A percentile compares a stretch with the other conserved stretches of the same genome.
phyloP scores from a whole-genome alignment of 108 stramenopile genomes.

The Skeletonema tropicum region DNA sequence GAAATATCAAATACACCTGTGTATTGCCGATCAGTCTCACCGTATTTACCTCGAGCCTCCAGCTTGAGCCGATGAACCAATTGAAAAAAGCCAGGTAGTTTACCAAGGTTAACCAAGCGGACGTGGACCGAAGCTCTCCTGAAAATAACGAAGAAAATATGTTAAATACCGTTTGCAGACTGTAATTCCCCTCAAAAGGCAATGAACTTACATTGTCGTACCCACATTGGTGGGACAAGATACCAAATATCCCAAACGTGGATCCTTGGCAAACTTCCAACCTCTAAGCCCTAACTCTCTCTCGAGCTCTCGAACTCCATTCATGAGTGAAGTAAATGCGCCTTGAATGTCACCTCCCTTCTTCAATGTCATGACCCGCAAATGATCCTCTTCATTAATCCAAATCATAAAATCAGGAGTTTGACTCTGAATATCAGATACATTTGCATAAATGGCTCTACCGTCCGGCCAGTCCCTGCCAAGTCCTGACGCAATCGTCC shows the following conservation, averaged over 20 bases:
- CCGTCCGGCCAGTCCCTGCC: slow-evolving; percentile 91
- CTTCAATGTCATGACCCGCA: slow-evolving; percentile 85
- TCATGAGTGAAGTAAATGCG: slow-evolving; percentile 77
- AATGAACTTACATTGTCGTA: slow-evolving; percentile 60
- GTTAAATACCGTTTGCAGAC: background rate
- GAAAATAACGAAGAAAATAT: background rate
- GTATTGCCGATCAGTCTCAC: slow-evolving; percentile 50
- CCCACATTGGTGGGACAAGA: slow-evolving; percentile 89
- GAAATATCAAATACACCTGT: slow-evolving; percentile 87
- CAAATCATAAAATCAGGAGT: slow-evolving; percentile 88
- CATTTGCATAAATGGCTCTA: slow-evolving; percentile 75
- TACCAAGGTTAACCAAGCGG: slow-evolving; percentile 71
- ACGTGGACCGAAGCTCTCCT: slow-evolving; percentile 81
- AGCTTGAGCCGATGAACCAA: slow-evolving; percentile 60
- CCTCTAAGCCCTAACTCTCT: slow-evolving; percentile 54
- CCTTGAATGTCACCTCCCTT: slow-evolving; percentile 88
- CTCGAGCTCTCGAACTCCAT: slow-evolving; percentile 66
- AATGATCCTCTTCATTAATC: slow-evolving; percentile 93
- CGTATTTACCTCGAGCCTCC: slow-evolving; percentile 59
- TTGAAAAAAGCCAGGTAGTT: slow-evolving; percentile 68
- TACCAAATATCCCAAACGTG: slow-evolving; percentile 75
- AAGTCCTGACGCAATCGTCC: slow-evolving; percentile 74
- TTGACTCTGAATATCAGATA: slow-evolving; percentile 34
- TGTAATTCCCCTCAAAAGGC: background rate
- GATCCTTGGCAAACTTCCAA: slow-evolving; percentile 58